Base-by-base conservation (phyloP, 2,329 filamentous ascomycete species). In the Talaromyces verruculosus region DNA sequence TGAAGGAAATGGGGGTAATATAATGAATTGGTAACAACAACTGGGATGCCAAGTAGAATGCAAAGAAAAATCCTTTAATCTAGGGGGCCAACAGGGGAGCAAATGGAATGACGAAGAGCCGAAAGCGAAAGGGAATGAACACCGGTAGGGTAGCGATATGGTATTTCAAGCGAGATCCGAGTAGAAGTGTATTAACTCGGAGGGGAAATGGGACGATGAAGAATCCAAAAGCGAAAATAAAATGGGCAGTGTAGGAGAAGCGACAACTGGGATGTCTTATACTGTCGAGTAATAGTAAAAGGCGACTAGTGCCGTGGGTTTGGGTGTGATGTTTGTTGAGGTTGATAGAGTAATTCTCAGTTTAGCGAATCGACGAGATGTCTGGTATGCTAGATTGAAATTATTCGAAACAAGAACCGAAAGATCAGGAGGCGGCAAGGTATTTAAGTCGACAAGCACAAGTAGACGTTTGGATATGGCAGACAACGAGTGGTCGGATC, bases 211-310 rank as follows among this genome's bases (percentile, higher is more conserved):
- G 47, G 22, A 51, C 22, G 49, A 57, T 4, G n/a, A 15, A 15
- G 53, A 57, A 15, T 0, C 33, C 5, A 39, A 37, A 22, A 17
- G 11, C 53, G 19, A 37, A 39, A 57, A 0, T 7, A 17, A 15
- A 37, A 35, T 19, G n/a, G 11, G 11, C 5, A 17, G 22, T 17
- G 17, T 4, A 15, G 11, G 1, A 13, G 51, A 22, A 37, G 53
- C 6, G 53, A 57, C 53, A 57, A 57, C 53, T 57, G 53, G 53
- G 53, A 57, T 57, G 53, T 57, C 53, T 57, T 15, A 25, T 37
- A 57, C 33, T 57, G 53, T 57, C 33, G 53, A 37, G 10, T 39
- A n/a, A n/a, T n/a, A 11, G 33, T 25, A 1, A 8, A 30, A 35
- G 30, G 30, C 10, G 51, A 35, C 5, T 57, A 1, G 17, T 37